Evolutionary conservation across 2,329 filamentous ascomycete genomes (phyloP), one percentile per base, ranked within the genome.

Genomic region (Fusarium sp.): DNA sequence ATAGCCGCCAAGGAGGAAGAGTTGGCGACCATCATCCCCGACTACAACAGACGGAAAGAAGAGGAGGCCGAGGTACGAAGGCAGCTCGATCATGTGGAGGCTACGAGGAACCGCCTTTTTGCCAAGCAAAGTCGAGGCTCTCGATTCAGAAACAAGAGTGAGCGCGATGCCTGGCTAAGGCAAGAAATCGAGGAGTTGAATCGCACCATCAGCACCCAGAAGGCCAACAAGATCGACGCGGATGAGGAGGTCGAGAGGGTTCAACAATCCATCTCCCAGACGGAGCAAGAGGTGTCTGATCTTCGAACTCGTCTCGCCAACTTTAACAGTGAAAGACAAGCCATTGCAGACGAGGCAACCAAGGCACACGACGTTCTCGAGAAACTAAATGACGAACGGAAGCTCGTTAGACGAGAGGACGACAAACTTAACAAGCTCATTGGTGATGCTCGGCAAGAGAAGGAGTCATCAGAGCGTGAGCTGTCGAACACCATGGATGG

Each of bases 51-150:
- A 68, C 91, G 91, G 73, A 94, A 92, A 80, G 87, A 90, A 60
- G 88, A 94, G 67, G 96, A 98, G 80, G 87, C 88, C 17, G 88
- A 90, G 17, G 86, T 94, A 31, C 92, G 92, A 77, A 87, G 92
- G 64, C 90, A 93, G 67, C 87, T 98, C 12, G 92, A 95, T 55
- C 87, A 93, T 58, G 93, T 93, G 0, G 93, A 97, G 77, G 92
- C 92, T 9, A 88, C 90, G 6, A 89, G 94, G 46, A 91, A 93
- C 73, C 92, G 95, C 40, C 88, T 99, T 9, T 94, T 97, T 79
- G 94, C 93, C 59, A 99, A 99, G 82, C 96, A 99, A 83, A 94
- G 93, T 49, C 92, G 96, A 53, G 95, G 93, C 74, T 92, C 93
- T 20, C 93, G 94, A 71, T 99, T 98, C 82, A 93, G 89, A 79